These are phyloP conservation scores for Phytophthora ramorum DNA, from an alignment of 352 stramenopile genomes.

Conservation along the genomic window DNA sequence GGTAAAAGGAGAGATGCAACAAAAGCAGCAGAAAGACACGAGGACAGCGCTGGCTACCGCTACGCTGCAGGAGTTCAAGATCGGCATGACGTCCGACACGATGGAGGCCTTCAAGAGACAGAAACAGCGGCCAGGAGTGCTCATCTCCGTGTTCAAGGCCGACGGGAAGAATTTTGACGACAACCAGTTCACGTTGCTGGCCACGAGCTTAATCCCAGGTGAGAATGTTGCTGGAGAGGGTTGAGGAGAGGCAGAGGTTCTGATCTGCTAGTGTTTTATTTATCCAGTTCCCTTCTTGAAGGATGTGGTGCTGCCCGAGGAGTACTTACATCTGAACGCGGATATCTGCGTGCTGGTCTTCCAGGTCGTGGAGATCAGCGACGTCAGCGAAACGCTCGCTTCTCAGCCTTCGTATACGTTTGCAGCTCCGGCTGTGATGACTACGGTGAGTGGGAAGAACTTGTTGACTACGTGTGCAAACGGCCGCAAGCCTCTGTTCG, in stretches of 20 bases:
- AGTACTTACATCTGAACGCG: conserved; percentile 48
- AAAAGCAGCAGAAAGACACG: neutral
- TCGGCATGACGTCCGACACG: conserved; percentile 72
- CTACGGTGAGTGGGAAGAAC: conserved; percentile 48
- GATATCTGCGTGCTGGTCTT: conserved; percentile 65
- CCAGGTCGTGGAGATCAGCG: conserved; percentile 71
- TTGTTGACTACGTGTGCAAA: conserved; percentile 44
- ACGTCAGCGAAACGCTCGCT: conserved; percentile 49
- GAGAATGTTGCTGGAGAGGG: neutral
- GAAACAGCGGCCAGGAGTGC: conserved; percentile 58
- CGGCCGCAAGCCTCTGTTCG: conserved; percentile 58
- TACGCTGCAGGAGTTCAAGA: conserved; percentile 62
- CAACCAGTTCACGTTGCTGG: conserved; percentile 68
- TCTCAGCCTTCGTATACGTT: conserved; percentile 51
- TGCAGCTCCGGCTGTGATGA: conserved; percentile 18
- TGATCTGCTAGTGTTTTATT: neutral
- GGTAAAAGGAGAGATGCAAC: conserved; percentile 20
- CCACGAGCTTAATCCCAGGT: conserved; percentile 62
- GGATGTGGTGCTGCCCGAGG: conserved; percentile 51
- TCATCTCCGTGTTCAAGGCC: conserved; percentile 63
- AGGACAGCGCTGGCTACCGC: conserved; percentile 31
- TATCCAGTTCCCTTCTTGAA: conserved; percentile 60
- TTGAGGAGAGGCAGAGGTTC: neutral
- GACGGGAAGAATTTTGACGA: conserved; percentile 50
- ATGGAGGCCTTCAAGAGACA: conserved; percentile 68